phyloP scores from a whole-genome alignment of 2,329 filamentous ascomycete genomes.

The Ophiostoma quercus region DNA sequence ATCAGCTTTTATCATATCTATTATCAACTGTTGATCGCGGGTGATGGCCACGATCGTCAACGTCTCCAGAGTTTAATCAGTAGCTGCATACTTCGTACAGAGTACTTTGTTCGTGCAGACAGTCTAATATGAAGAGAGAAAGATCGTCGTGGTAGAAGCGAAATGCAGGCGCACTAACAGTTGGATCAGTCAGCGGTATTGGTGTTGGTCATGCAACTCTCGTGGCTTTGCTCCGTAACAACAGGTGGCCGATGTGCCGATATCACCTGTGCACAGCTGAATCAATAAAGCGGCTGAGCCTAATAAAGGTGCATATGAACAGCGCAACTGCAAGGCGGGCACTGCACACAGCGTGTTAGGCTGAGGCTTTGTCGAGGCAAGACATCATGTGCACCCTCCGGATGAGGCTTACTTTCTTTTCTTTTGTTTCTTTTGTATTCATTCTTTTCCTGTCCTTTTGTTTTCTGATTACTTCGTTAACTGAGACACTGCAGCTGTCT shows the following conservation, averaged over 20 bases:
- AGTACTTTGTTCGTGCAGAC: too few relatives aligned
- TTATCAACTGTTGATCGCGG: not conserved
- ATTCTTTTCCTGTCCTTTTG: too few relatives aligned
- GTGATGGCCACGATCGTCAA: constrained; percentile 4
- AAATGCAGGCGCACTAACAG: not conserved
- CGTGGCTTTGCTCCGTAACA: not conserved
- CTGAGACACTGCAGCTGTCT: not conserved
- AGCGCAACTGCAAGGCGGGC: not conserved
- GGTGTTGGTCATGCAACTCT: not conserved
- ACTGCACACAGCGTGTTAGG: not conserved
- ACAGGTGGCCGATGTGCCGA: too few relatives aligned
- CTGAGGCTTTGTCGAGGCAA: not conserved
- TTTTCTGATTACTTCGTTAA: too few relatives aligned
- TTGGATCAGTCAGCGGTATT: not conserved
- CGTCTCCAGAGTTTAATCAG: not conserved
- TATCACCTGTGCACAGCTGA: not conserved
- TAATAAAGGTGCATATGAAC: not conserved
- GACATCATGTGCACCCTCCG: not conserved
- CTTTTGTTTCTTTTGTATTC: not conserved
- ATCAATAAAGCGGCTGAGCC: not conserved
- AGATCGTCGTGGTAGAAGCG: not conserved
- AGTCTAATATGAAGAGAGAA: not conserved
- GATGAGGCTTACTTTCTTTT: not conserved
- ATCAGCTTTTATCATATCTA: not conserved
- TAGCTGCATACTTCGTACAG: not conserved